These are phyloP conservation scores for Trichosphaerium sp. DNA, from an alignment of 78 protist genomes.

Conservation along the genomic window DNA sequence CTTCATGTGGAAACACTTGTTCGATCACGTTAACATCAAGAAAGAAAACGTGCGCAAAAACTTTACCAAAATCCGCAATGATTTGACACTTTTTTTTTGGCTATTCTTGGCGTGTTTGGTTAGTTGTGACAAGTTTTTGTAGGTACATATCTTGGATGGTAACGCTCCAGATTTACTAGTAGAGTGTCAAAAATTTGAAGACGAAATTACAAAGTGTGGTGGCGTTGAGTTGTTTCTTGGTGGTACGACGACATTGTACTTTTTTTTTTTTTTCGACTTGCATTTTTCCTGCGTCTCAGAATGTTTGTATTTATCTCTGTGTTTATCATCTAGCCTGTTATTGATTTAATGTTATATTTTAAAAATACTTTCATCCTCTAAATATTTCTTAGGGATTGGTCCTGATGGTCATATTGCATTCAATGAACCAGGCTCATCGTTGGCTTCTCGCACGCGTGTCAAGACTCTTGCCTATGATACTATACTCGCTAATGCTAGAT, in stretches of 20 bases:
- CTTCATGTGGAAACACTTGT: constrained; percentile 71
- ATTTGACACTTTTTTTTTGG: too few relatives aligned
- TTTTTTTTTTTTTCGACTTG: too few relatives aligned
- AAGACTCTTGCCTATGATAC: constrained; percentile 69
- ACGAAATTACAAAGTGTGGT: constrained; percentile 31
- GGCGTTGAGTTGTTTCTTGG: constrained; percentile 76
- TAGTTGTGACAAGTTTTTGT: too few relatives aligned
- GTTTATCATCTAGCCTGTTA: too few relatives aligned
- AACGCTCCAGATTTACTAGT: constrained; percentile 25
- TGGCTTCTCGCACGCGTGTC: constrained; percentile 60
- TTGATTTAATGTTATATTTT: too few relatives aligned
- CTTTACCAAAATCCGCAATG: too few relatives aligned
- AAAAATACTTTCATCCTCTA: too few relatives aligned
- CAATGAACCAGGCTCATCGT: constrained; percentile 82
- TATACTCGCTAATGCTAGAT: constrained; percentile 57
- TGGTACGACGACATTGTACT: too few relatives aligned
- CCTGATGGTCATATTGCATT: constrained; percentile 88
- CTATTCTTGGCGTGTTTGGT: too few relatives aligned
- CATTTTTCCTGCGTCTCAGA: too few relatives aligned
- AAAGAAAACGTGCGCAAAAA: constrained; percentile 52
- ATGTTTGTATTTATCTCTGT: too few relatives aligned
- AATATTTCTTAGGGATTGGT: constrained; percentile 60
- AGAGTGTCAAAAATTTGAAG: constrained; percentile 60
- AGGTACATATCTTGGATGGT: constrained; percentile 67
- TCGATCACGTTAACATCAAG: constrained; percentile 68